Conservation (phyloP, 2,329 filamentous ascomycete species). For the Fusarium veterinarium region DNA sequence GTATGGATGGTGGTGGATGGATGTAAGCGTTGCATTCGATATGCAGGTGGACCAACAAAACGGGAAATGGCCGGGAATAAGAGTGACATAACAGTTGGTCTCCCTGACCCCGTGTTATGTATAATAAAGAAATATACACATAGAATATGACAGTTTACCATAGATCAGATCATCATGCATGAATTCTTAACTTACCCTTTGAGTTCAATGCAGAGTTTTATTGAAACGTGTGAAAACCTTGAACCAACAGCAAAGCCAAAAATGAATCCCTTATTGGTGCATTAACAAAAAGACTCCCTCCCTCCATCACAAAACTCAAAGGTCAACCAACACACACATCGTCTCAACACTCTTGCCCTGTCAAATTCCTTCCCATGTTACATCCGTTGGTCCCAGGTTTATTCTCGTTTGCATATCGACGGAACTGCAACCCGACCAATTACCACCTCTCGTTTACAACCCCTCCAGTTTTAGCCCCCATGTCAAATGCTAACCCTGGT, state of each 20-base stretch:
- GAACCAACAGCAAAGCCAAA: neutral
- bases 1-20: neutral
- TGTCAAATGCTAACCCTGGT: neutral
- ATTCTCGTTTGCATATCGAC: neutral
- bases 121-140: neutral
- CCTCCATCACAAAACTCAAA: neutral
- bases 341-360: slow-evolving; percentile 2
- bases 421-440: slow-evolving; percentile 3
- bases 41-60: neutral
- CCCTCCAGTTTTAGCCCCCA: neutral
- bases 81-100: neutral
- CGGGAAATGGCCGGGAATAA: neutral
- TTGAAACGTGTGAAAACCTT: neutral
- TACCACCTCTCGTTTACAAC: neutral
- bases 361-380: neutral
- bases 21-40: neutral
- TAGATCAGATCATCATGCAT: neutral
- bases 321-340: slow-evolving; percentile 14
- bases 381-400: slow-evolving; percentile 19
- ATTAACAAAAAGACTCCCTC: neutral
- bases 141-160: neutral
- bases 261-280: slow-evolving; percentile 12
- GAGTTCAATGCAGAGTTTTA: rapidly evolving
- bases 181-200: rapidly evolving
- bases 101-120: neutral